These are phyloP conservation scores for Trypanosoma caninum DNA, from an alignment of 208 protist genomes.

Conservation along the genomic window DNA sequence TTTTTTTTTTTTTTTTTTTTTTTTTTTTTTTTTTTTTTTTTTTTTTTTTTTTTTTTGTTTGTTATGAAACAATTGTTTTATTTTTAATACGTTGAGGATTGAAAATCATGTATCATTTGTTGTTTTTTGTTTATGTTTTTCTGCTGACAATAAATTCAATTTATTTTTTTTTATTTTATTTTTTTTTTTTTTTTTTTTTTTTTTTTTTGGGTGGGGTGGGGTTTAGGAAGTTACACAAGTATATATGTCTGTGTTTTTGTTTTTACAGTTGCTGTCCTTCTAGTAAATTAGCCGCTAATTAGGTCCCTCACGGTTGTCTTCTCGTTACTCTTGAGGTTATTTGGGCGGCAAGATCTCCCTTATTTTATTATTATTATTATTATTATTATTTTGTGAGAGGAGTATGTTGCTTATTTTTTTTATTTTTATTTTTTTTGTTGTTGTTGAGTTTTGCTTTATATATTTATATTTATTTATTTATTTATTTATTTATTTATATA, in stretches of 20 bases:
- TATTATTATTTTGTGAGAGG: no score
- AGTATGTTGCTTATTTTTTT: no score
- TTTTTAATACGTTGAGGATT: background rate
- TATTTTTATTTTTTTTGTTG: background rate
- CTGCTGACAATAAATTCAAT: background rate
- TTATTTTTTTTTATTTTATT: background rate
- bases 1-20: no score
- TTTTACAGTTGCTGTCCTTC: background rate
- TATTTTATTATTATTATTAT: background rate
- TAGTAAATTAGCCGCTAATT: background rate
- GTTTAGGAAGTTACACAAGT: no score
- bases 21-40: no score
- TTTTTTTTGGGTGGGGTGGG: no score
- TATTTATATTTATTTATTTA: background rate
- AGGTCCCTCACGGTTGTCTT: slow-evolving; percentile 10
- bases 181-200: background rate
- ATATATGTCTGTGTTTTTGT: background rate
- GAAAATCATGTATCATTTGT: background rate
- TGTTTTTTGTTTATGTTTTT: background rate
- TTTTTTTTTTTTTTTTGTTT: background rate
- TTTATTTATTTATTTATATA: background rate
- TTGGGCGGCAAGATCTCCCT: slow-evolving; percentile 6
- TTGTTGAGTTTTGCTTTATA: background rate
- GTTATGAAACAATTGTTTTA: background rate
- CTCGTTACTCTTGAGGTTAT: slow-evolving; percentile 10